phyloP scores from a whole-genome alignment of 495 filamentous ascomycete genomes.

The Corynascus novoguineensis region DNA sequence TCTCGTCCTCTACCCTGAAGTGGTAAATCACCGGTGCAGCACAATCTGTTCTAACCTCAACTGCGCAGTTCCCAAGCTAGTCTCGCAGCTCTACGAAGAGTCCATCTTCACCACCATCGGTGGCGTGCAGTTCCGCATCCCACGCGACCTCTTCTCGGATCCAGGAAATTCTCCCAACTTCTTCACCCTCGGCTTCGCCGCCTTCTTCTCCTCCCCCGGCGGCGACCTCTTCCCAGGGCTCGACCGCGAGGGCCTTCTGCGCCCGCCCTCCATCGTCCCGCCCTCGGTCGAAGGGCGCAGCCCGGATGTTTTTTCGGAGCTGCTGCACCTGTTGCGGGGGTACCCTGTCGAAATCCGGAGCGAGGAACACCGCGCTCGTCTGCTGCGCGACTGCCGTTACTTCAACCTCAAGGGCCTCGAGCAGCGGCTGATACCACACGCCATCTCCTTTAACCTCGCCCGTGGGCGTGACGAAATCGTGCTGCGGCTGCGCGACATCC shows the following conservation, averaged over 20 bases:
- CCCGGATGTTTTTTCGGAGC: slow-evolving; percentile 71
- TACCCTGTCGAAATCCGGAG: slow-evolving; percentile 76
- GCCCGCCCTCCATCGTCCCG: slow-evolving; percentile 80
- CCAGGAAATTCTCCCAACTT: slow-evolving; percentile 92
- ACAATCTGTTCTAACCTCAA: too few species aligned
- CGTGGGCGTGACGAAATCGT: slow-evolving; percentile 68
- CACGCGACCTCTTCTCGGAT: slow-evolving; percentile 71
- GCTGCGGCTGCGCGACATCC: slow-evolving; percentile 76
- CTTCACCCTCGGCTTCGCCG: slow-evolving; percentile 86
- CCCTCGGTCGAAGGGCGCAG: slow-evolving; percentile 75
- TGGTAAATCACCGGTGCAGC: too few species aligned
- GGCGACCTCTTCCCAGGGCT: slow-evolving; percentile 83
- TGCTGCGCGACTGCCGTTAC: slow-evolving; percentile 85
- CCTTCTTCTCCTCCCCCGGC: slow-evolving; percentile 75
- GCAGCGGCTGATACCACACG: slow-evolving; percentile 76
- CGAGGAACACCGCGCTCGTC: slow-evolving; percentile 68
- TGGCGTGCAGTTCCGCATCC: slow-evolving; percentile 77
- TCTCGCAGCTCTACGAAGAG: slow-evolving; percentile 89
- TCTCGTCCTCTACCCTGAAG: too few species aligned
- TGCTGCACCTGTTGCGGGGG: slow-evolving; percentile 81
- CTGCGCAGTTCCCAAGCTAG: slow-evolving; percentile 80
- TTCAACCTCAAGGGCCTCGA: slow-evolving; percentile 89
- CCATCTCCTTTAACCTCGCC: slow-evolving; percentile 68
- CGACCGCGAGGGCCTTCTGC: slow-evolving; percentile 70
- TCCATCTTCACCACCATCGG: slow-evolving; percentile 90